Percentiles rank a stretch among this genome's conserved stretches.
phyloP scores from a whole-genome alignment of 345 rosid species.

The Aethionema arabicum region DNA sequence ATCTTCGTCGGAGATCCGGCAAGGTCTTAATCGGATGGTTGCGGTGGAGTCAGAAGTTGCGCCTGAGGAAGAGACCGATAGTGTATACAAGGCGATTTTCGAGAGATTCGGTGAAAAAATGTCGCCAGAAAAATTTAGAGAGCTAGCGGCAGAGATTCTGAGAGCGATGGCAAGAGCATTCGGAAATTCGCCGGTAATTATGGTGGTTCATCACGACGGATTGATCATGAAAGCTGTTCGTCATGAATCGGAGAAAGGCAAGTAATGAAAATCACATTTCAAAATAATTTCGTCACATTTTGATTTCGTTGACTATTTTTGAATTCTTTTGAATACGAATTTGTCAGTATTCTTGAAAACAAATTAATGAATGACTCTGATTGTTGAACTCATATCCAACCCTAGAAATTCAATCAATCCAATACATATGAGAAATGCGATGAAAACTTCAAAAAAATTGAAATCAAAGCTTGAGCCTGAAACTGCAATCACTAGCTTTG shows the following conservation, averaged over 20 bases:
- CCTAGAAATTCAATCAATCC: neutral
- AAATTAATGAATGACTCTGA: too few species aligned
- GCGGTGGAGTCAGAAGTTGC: slow-evolving; percentile 37
- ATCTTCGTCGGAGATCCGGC: slow-evolving; percentile 35
- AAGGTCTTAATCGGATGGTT: slow-evolving; percentile 38
- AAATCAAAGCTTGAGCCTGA: slow-evolving; percentile 57
- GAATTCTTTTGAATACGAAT: too few species aligned
- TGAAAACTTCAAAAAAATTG: neutral
- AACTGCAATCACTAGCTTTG: slow-evolving; percentile 70
- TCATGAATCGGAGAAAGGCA: slow-evolving; percentile 36
- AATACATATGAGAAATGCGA: neutral
- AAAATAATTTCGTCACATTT: too few species aligned
- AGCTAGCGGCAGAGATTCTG: slow-evolving; percentile 47
- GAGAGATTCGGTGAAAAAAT: slow-evolving; percentile 49
- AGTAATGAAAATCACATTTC: neutral
- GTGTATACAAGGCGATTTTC: slow-evolving; percentile 37
- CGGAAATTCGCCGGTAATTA: slow-evolving; percentile 43
- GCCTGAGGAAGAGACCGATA: slow-evolving; percentile 23
- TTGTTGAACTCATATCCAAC: too few species aligned
- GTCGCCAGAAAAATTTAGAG: slow-evolving; percentile 28
- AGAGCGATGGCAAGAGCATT: slow-evolving; percentile 53
- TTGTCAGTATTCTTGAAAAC: too few species aligned
- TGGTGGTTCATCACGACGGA: slow-evolving; percentile 47
- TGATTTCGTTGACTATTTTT: too few species aligned
- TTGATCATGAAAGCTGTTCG: slow-evolving; percentile 55